A percentile compares a stretch with the other conserved stretches of the same genome.
Evolutionary conservation across 2,329 filamentous ascomycete species (phyloP).

Genomic region (Aspergillus brunneoviolaceus): DNA sequence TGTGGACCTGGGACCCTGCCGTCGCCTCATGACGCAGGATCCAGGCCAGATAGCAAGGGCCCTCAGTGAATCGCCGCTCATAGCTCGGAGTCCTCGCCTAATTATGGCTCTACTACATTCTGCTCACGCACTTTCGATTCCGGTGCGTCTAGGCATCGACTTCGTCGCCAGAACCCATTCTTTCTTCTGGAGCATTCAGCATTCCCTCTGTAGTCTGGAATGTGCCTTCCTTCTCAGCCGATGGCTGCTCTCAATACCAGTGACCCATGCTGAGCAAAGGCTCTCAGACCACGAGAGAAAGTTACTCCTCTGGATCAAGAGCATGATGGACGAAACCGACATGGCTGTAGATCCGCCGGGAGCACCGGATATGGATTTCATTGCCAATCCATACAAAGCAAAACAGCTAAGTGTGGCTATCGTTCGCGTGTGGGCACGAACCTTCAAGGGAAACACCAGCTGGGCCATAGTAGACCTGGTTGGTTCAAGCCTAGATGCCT

Average conservation of each 20-base stretch:
- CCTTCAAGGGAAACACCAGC: conserved; percentile 50
- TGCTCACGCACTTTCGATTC: conserved; percentile 56
- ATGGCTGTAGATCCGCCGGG: conserved; percentile 44
- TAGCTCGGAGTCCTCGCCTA: conserved; percentile 47
- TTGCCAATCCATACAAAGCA: conserved; percentile 44
- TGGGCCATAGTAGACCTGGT: conserved; percentile 51
- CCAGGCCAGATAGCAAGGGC: conserved; percentile 48
- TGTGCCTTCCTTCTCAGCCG: conserved; percentile 52
- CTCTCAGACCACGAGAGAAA: conserved; percentile 50
- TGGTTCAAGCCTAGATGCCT: conserved; percentile 47
- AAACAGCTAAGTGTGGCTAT: conserved; percentile 50
- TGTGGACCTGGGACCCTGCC: conserved; percentile 49
- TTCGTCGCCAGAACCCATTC: conserved; percentile 55
- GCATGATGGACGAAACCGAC: conserved; percentile 52
- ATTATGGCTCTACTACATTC: conserved; percentile 54
- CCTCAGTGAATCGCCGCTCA: conserved; percentile 43
- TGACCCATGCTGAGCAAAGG: conserved; percentile 43
- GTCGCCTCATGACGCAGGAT: conserved; percentile 50
- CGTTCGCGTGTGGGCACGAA: conserved; percentile 48
- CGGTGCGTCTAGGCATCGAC: conserved; percentile 53
- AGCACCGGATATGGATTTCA: conserved; percentile 43
- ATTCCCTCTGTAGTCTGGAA: conserved; percentile 55
- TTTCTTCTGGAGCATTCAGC: conserved; percentile 57
- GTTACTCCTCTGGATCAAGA: conserved; percentile 49
- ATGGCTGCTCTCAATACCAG: conserved; percentile 47